Base-by-base conservation (phyloP, 345 rosid genomes). In the Populus simonii region DNA sequence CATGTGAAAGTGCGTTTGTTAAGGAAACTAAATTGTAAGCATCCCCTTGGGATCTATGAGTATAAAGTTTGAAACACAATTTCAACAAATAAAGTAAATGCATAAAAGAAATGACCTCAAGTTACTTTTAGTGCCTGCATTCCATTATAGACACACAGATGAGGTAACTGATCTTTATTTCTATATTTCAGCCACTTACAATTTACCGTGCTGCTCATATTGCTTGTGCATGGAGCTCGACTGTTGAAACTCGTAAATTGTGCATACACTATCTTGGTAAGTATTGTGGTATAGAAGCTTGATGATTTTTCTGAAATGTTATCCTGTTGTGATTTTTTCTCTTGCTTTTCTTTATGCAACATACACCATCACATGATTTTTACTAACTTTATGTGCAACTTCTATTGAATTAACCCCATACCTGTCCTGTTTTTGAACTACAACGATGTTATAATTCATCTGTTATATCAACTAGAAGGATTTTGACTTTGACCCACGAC, bases 231-330 rank as follows among this genome's bases (percentile, higher is more conserved):
- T 87, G 77, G 66, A 84, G 82, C 74, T 68, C 81, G 38, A 80
- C 76, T 72, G 65, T 80, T 69, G 84, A 76, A 78, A 66, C 80
- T 65, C 71, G 82, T 73, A 68, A 90, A 67, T 82, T 96, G 76
- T 73, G 85, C 82, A 87, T 96, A 80, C 99, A 96, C 86, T 96
- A 92, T 86, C 97, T 95, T 72, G 99, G 99, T 93, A 53, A 35
- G 82, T 35, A 6, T 74, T 63, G 25, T 18, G 27, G 41, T 43
- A 20, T 65, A 53, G 41, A 73, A 38, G 10, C 7, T 67, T 31
- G 66, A 25, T 67, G 31, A 55, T 49, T 53, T 12, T 47, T 73
- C 75, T 65, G 61, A 57, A 51, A 59, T 78, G 41, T 35, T 77
- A n/a, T 62, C 78, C 23, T 35, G 47, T 25, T 66, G 72, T 27